Evolutionary conservation across 108 stramenopile genomes (phyloP).

Genomic region (Nannochloropsis salina): DNA sequence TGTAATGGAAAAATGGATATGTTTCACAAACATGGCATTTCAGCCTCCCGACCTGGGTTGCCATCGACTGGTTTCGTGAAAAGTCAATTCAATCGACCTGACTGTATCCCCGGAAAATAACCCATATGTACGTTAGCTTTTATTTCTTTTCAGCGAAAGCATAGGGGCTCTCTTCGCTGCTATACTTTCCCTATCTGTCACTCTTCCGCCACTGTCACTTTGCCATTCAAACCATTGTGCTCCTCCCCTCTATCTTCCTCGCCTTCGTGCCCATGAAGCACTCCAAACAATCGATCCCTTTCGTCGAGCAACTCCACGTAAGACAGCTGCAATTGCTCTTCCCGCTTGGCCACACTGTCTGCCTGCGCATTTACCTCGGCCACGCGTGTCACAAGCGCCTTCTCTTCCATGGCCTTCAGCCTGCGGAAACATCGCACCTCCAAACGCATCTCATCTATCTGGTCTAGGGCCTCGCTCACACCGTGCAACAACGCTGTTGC

Average conservation of each 20-base stretch:
- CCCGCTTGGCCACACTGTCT: background rate
- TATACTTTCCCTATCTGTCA: background rate
- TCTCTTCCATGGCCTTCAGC: background rate
- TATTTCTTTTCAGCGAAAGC: too few species aligned
- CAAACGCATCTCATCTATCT: constrained; percentile 16
- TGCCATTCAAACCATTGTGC: background rate
- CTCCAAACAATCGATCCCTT: background rate
- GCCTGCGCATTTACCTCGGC: background rate
- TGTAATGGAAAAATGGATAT: too few species aligned
- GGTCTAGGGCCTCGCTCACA: background rate
- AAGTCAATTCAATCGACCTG: too few species aligned
- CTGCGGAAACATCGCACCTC: background rate
- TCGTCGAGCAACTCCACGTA: constrained; percentile 17
- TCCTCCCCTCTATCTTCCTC: constrained; percentile 4
- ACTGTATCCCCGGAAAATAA: too few species aligned
- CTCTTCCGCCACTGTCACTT: background rate
- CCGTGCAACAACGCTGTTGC: background rate
- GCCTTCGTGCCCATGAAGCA: background rate
- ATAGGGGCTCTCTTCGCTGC: background rate
- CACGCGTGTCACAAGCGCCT: background rate
- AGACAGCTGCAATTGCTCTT: background rate
- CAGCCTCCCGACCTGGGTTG: too few species aligned
- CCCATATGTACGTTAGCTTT: too few species aligned
- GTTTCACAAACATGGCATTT: too few species aligned
- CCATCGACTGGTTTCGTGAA: too few species aligned